Evolutionary conservation across 1,139 yeast genomes (phyloP), one percentile per base, ranked within the genome.

Genomic region (Saccharomyces uvarum): DNA sequence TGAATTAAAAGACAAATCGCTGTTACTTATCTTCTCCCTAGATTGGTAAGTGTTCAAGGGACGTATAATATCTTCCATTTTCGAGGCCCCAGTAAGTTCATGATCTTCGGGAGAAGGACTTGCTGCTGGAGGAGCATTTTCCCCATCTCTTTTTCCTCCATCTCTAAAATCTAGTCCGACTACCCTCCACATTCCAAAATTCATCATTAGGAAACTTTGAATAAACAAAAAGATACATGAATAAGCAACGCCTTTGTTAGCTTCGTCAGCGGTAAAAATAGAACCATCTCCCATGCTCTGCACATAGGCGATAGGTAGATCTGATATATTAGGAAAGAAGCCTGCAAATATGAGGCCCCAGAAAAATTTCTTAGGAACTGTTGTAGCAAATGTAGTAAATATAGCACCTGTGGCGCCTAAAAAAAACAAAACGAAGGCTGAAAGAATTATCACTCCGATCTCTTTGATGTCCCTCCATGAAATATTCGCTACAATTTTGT

Each of bases 221-320:
- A 84, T 75, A 6, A 89, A 83, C 59, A 84, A 73, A 63, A 83
- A 87, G 51, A 90, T 84, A 66, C 91, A 84, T 26, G 87, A 83
- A 70, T 87, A 89, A 0, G 97, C 95, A 33, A 86, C 88, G 21
- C 97, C 97, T 61, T 79, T 77, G 56, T 80, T 78, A 8, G 88
- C 85, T 56, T 87, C 80, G 1, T 68, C 77, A 0, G 73, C 57
- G 0, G 81, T 71, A 62, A 90, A 83, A 2, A 79, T 75, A 0
- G 81, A 75, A 0, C 90, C 84, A n/a, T 79, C 75, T 38, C 87
- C 83, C 68, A 90, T 73, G 1, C 95, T 86, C 63, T 88, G 95
- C 47, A 90, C 76, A 63, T 89, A 89, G 0, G 97, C 97, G 63
- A 90, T 87, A 0, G 97, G 97, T 57, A 90, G 75, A 71, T 90